Conservation (phyloP, 805 yeast species). For the Isabelozyma pseudorhagii region DNA sequence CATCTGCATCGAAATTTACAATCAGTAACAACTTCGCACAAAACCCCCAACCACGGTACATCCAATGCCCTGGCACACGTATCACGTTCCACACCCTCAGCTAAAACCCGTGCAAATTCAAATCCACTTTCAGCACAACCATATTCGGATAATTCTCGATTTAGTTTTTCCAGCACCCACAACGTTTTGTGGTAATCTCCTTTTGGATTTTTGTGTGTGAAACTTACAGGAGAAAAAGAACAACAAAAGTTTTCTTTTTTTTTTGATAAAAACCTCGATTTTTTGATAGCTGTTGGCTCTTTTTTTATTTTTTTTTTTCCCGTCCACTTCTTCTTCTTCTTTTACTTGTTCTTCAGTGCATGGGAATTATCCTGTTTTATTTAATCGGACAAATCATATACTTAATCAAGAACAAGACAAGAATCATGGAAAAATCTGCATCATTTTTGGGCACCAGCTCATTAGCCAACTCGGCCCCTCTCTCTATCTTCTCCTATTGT, state of each 20-base stretch:
- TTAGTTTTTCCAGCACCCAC: no score
- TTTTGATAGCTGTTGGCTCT: neutral
- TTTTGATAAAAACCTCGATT: neutral
- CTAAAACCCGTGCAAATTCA: no score
- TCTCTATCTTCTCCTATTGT: constrained; percentile 83
- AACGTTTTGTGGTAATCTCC: neutral
- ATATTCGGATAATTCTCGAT: no score
- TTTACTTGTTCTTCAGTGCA: constrained; percentile 11
- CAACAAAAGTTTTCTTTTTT: neutral
- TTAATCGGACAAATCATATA: constrained; percentile 33
- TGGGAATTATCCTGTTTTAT: constrained; percentile 43
- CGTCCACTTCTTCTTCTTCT: constrained; percentile 1
- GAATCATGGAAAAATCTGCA: constrained; percentile 30
- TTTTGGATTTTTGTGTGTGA: neutral
- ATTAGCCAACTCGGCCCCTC: constrained; percentile 53
- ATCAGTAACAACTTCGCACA: no score
- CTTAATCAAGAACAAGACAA: constrained; percentile 13
- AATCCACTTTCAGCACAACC: no score
- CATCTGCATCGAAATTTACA: no score
- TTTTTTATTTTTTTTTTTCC: neutral
- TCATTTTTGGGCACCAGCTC: constrained; percentile 23
- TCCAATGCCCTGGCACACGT: no score
- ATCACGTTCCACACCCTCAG: no score
- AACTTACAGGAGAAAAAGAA: neutral
- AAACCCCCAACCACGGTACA: no score